phyloP scores from a whole-genome alignment of 352 stramenopile genomes.

The Achlya hypogyna region DNA sequence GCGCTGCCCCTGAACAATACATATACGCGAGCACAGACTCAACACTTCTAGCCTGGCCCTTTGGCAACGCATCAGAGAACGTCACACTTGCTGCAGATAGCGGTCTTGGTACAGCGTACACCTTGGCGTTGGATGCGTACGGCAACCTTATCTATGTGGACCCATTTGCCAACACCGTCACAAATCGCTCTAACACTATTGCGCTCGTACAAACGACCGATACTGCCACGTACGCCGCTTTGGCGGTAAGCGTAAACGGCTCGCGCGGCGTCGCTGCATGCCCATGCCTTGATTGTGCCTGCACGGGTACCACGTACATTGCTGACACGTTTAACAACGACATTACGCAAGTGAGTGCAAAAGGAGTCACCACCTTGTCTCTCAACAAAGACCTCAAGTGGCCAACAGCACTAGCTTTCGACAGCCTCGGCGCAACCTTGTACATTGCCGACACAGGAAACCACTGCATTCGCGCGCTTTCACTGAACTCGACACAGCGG shows the following conservation, averaged over 20 bases:
- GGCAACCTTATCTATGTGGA: neutral
- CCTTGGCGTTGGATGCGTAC: neutral
- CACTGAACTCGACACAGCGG: conserved; percentile 19
- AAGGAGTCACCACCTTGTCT: neutral
- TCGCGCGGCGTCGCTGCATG: neutral
- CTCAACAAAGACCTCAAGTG: neutral
- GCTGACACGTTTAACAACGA: neutral
- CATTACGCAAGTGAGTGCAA: neutral
- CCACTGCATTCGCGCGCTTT: conserved; percentile 66
- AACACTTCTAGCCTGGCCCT: too few relatives aligned
- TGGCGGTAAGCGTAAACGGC: neutral
- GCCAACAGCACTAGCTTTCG: neutral
- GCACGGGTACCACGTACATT: neutral
- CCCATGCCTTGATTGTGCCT: neutral
- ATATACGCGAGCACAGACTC: too few relatives aligned
- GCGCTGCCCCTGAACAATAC: too few relatives aligned
- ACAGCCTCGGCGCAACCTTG: conserved; percentile 27
- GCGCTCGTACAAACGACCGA: neutral
- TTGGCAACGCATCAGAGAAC: neutral
- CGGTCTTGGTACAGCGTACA: neutral
- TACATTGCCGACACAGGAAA: conserved; percentile 76
- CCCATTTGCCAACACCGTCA: neutral
- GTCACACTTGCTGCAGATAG: neutral
- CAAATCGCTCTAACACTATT: neutral
- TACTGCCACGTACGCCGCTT: neutral